phyloP scores from a whole-genome alignment of 768 basidiomycete genomes.

The Plicaturopsis crispa region DNA sequence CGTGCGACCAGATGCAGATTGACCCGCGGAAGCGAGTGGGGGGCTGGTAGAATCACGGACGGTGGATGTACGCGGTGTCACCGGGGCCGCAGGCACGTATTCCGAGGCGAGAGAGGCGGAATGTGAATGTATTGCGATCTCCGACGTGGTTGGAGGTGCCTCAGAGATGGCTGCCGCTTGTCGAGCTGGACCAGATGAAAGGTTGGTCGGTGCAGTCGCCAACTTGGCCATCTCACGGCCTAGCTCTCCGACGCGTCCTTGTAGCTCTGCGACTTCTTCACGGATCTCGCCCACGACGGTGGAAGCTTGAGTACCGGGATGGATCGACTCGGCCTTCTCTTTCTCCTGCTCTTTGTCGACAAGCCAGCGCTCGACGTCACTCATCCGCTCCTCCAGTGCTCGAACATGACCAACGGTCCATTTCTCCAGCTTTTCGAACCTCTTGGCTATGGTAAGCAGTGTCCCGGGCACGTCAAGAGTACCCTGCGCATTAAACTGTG shows the following conservation, averaged over 20 bases:
- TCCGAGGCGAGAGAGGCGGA: conserved; percentile 22
- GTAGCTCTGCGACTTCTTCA: conserved; percentile 66
- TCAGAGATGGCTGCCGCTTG: conserved; percentile 37
- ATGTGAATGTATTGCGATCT: conserved; percentile 35
- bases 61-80: conserved; percentile 29
- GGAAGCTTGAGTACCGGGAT: conserved; percentile 7
- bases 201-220: conserved; percentile 43
- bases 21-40: conserved; percentile 41
- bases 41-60: conserved; percentile 60
- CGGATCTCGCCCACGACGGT: conserved; percentile 45
- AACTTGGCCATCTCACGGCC: conserved; percentile 78
- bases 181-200: conserved; percentile 44
- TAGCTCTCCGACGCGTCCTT: conserved; percentile 65
- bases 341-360: conserved; percentile 78
- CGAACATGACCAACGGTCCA: conserved; percentile 88
- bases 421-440: conserved; percentile 85
- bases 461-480: conserved; percentile 71
- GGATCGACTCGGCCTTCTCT: conserved; percentile 21
- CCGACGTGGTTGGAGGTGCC: conserved; percentile 39
- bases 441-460: conserved; percentile 63
- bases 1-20: conserved; percentile 34
- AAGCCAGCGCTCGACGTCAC: conserved; percentile 85
- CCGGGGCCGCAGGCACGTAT: conserved; percentile 19
- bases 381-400: conserved; percentile 86
- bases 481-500: conserved; percentile 66